Conservation (phyloP, 768 basidiomycete species). For the Tricholoma furcatifolium region DNA sequence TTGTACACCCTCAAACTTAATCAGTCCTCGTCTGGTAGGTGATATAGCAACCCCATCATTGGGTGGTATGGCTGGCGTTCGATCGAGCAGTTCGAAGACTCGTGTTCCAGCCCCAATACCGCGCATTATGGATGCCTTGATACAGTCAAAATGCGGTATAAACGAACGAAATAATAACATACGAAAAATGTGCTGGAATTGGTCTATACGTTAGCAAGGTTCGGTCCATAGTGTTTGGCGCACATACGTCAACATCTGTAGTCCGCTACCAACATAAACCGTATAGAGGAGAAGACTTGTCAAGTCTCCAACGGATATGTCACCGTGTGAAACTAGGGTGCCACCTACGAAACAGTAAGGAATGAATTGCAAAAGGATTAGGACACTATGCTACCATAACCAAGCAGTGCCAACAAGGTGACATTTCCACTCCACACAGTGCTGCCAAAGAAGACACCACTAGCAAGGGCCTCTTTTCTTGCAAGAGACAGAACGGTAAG, state of each 20-base stretch:
- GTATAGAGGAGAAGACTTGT: slow-evolving; percentile 90
- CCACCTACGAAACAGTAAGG: slow-evolving; percentile 55
- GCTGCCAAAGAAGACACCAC: slow-evolving; percentile 89
- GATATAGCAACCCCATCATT: slow-evolving; percentile 58
- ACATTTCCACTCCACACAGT: slow-evolving; percentile 94
- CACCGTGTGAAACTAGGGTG: slow-evolving; percentile 82
- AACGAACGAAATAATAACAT: slow-evolving; percentile 32
- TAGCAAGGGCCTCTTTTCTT: slow-evolving; percentile 85
- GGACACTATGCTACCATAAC: slow-evolving; percentile 64
- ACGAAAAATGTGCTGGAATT: slow-evolving; percentile 48
- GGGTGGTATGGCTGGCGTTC: slow-evolving; percentile 70
- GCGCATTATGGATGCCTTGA: slow-evolving; percentile 90
- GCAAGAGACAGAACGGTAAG: slow-evolving; percentile 70
- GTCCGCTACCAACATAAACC: slow-evolving; percentile 80
- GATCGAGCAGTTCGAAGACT: slow-evolving; percentile 91
- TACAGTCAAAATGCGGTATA: slow-evolving; percentile 5
- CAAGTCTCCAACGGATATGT: slow-evolving; percentile 89
- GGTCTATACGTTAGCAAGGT: slow-evolving; percentile 1
- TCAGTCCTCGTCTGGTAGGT: slow-evolving; percentile 56
- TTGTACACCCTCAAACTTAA: slow-evolving; percentile 79
- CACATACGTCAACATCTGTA: slow-evolving; percentile 76
- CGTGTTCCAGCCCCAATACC: slow-evolving; percentile 91
- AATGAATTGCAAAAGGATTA: not conserved
- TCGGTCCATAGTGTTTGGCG: not conserved
- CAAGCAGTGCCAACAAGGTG: slow-evolving; percentile 82